A percentile compares a stretch with the other conserved stretches of the same genome.
These are phyloP conservation scores for Cryptomeria japonica DNA, from an alignment of 75 land plant genomes.

Conservation along the genomic window DNA sequence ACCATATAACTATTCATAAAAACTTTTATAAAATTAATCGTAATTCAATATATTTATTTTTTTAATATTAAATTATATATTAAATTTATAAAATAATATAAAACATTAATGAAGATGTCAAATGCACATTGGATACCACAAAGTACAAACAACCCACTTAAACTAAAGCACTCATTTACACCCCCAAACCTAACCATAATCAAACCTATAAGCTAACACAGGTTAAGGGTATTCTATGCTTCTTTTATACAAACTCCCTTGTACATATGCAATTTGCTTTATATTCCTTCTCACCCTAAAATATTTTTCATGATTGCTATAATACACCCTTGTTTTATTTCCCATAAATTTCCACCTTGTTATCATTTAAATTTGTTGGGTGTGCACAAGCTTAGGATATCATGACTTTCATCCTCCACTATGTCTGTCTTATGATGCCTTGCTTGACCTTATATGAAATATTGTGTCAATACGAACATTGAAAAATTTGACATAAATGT, in stretches of 20 bases:
- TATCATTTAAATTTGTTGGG: no score
- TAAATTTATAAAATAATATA: no score
- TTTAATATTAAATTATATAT: no score
- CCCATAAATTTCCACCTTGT: not conserved
- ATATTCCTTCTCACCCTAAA: not conserved
- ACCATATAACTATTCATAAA: no score
- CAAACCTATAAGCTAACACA: not conserved
- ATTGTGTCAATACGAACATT: not conserved
- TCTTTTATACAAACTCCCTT: not conserved
- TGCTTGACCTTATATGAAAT: not conserved
- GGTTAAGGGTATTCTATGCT: no score
- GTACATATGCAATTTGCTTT: not conserved
- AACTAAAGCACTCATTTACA: no score
- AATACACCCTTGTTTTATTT: not conserved
- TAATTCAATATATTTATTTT: no score
- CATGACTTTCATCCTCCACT: not conserved
- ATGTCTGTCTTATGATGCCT: not conserved
- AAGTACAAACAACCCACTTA: no score
- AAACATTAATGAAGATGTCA: no score
- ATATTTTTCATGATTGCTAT: not conserved
- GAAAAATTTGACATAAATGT: not conserved
- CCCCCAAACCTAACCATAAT: no score
- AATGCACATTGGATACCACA: no score
- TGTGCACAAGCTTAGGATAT: not conserved
- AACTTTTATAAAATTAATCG: no score